phyloP scores from a whole-genome alignment of 192 early-diverging fungal species.

The Mortierella hygrophila region DNA sequence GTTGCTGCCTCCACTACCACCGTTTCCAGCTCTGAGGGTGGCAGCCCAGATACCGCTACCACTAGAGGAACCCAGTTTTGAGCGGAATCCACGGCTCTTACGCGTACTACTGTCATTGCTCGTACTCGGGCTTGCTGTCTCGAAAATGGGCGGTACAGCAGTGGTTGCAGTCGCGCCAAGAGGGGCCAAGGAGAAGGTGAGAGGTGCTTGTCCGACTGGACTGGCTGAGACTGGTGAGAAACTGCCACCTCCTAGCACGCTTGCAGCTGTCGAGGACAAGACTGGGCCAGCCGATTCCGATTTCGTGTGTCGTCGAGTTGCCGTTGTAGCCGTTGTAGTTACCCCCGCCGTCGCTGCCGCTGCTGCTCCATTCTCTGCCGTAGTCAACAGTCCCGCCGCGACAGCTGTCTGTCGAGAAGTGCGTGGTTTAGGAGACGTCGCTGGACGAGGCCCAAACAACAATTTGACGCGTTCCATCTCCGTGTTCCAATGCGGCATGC shows the following conservation, averaged over 20 bases:
- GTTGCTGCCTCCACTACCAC: background rate
- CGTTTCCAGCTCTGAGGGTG: background rate
- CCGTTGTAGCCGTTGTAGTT: background rate
- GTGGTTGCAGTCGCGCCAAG: too few relatives aligned
- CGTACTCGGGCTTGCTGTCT: background rate
- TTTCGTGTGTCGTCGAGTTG: constrained; percentile 8
- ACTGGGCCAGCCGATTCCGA: constrained; percentile 1
- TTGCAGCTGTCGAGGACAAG: background rate
- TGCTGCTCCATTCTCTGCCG: background rate
- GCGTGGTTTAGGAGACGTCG: constrained; percentile 60
- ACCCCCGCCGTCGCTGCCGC: background rate
- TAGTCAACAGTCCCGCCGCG: background rate
- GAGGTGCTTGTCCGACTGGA: background rate
- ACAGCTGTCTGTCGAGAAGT: background rate
- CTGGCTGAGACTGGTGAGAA: background rate
- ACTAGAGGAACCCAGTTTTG: constrained; percentile 6
- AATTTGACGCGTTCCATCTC: constrained; percentile 72
- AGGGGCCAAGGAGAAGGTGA: background rate
- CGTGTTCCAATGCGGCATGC: constrained; percentile 79
- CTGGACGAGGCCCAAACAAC: constrained; percentile 73
- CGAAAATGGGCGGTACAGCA: background rate
- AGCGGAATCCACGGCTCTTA: background rate
- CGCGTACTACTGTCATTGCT: background rate
- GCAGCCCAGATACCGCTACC: background rate
- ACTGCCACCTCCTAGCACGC: background rate